Evolutionary conservation across 2,329 filamentous ascomycete genomes (phyloP).

Genomic region (Sporothrix protearum): DNA sequence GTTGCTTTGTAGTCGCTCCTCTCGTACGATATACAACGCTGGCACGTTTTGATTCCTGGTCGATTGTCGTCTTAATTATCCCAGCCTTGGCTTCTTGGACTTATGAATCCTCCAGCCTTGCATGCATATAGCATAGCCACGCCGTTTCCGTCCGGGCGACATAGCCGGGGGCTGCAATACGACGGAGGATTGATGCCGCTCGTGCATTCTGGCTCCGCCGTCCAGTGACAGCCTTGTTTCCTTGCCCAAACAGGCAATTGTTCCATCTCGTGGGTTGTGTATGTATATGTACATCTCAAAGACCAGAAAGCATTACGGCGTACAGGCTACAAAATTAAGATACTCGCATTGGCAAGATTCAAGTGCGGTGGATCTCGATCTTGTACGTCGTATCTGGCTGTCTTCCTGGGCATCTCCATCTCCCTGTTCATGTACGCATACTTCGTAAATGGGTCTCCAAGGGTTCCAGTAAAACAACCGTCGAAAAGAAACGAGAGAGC

Average conservation of each 20-base stretch:
- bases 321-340: background rate
- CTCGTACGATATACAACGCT: background rate
- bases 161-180: background rate
- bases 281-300: background rate
- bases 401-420: background rate
- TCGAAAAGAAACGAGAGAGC: background rate
- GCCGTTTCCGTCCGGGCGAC: background rate
- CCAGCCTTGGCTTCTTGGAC: background rate
- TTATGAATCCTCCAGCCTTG: background rate
- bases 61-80: background rate
- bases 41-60: background rate
- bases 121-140: background rate
- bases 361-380: background rate
- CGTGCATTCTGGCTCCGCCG: background rate
- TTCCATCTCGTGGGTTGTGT: slow-evolving; percentile 9
- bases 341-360: background rate
- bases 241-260: background rate
- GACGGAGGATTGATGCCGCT: background rate
- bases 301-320: too few species aligned
- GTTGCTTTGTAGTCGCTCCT: background rate
- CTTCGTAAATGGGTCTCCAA: background rate
- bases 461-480: background rate
- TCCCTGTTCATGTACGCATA: too few species aligned
- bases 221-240: background rate
- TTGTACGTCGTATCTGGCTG: too few species aligned